These are phyloP conservation scores for Geum urbanum DNA, from an alignment of 306 rosid genomes.

Conservation along the genomic window DNA sequence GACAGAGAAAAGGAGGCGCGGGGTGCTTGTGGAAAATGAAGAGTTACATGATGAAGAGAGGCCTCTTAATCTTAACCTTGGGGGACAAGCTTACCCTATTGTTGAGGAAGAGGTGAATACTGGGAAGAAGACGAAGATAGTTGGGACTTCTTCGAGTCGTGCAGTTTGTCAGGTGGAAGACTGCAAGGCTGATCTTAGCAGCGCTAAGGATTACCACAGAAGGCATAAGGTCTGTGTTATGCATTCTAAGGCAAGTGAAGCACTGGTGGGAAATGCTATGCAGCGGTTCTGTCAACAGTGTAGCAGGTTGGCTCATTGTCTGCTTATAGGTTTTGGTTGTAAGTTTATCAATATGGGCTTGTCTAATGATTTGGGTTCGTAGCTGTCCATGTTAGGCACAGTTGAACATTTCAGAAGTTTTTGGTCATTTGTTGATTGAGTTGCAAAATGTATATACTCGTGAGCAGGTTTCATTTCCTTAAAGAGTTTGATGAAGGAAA, in stretches of 20 bases:
- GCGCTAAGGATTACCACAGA: constrained; percentile 71
- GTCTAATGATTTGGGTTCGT: neutral
- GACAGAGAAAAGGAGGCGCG: constrained; percentile 69
- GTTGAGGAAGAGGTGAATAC: constrained; percentile 49
- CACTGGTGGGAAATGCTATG: constrained; percentile 67
- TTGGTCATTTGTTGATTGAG: constrained; percentile 15
- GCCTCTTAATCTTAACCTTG: constrained; percentile 54
- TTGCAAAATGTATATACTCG: constrained; percentile 24
- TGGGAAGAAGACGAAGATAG: constrained; percentile 63
- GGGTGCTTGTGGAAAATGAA: constrained; percentile 47
- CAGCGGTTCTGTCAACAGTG: constrained; percentile 95
- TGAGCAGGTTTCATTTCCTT: constrained; percentile 83
- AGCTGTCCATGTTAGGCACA: constrained; percentile 2
- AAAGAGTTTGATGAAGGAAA: constrained; percentile 94
- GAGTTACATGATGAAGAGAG: constrained; percentile 52
- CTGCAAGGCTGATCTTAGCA: constrained; percentile 70
- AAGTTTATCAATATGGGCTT: neutral
- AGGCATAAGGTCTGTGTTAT: constrained; percentile 72
- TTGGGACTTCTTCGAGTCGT: constrained; percentile 51
- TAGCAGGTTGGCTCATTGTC: constrained; percentile 54
- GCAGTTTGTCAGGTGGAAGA: constrained; percentile 79
- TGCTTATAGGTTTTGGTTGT: constrained; percentile 13
- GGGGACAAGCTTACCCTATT: constrained; percentile 46
- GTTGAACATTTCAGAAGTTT: constrained; percentile 21
- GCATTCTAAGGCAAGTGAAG: constrained; percentile 67